Evolutionary conservation across 441 rosid genomes (phyloP).

Genomic region (Pelargonium myrrhifolium): DNA sequence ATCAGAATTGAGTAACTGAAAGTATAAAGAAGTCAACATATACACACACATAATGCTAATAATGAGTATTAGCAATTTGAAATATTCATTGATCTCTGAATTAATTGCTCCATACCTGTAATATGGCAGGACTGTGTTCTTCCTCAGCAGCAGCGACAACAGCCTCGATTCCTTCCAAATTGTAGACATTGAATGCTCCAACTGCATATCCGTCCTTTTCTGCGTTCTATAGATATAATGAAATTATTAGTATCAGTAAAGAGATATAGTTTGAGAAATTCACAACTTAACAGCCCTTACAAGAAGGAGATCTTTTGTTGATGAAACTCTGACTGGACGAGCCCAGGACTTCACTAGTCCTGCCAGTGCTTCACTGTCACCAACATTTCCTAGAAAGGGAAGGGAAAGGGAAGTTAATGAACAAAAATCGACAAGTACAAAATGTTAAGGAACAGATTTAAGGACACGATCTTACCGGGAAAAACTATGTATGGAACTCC

Average conservation of each 20-base stretch:
- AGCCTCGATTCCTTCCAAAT: slow-evolving; percentile 89
- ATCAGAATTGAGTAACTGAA: no score
- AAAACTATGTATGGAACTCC: slow-evolving; percentile 94
- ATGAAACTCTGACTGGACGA: slow-evolving; percentile 46
- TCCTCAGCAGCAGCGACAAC: slow-evolving; percentile 96
- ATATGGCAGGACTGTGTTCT: slow-evolving; percentile 85
- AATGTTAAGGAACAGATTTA: not conserved
- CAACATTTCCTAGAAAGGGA: slow-evolving; percentile 69
- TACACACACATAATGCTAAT: no score
- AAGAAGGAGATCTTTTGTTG: slow-evolving; percentile 64
- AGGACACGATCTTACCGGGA: slow-evolving; percentile 50
- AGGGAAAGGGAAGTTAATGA: not conserved
- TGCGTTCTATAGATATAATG: slow-evolving; percentile 47
- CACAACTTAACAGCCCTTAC: slow-evolving; percentile 33
- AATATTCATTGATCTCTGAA: not conserved
- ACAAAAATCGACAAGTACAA: slow-evolving; percentile 12
- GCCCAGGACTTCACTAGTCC: slow-evolving; percentile 91
- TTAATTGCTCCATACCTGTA: slow-evolving; percentile 48
- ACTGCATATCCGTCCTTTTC: slow-evolving; percentile 84
- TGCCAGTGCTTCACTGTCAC: slow-evolving; percentile 67
- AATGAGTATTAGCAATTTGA: no score
- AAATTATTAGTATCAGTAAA: slow-evolving; percentile 23
- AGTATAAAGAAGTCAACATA: no score
- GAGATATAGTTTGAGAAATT: slow-evolving; percentile 13
- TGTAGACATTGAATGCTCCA: slow-evolving; percentile 95